Base-by-base conservation (phyloP, 495 filamentous ascomycete species). In the Patellaria atrata region DNA sequence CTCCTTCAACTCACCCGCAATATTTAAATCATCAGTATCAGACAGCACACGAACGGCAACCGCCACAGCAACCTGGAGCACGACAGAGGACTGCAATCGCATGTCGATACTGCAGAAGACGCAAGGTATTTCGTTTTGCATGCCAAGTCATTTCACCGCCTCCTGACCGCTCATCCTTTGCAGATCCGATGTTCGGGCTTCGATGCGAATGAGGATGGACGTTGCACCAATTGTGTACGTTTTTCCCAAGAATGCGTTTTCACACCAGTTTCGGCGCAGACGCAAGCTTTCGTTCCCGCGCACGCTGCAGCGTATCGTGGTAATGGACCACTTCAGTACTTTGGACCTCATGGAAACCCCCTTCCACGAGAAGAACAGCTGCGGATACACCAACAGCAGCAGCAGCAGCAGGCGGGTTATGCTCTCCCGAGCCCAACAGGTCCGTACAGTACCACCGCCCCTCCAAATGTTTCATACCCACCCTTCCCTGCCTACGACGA, bases 211-310 rank as follows among this genome's bases (percentile, higher is more conserved):
- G 67, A 73, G 21, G 78, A 85, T 52, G 81, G 81, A 30, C 70
- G 79, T 27, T 86, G 80, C 61, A 73, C 65, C 50, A 86, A 86
- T 52, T 86, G 80, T 49, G 63, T 74, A 34, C 69, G 80, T 27
- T 86, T 86, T 57, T 75, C 78, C 37, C 81, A 85, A 55, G 78
- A 84, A 52, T 86, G 80, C 58, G 73, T 86, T 59, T 86, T 86
- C 60, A 85, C 79, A 3, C 80, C 80, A 0, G 80, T 86, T 16
- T 82, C 77, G 5, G 79, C 79, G 2, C 81, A 86, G 54, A 70
- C 80, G 17, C 81, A 84, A 54, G 81, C 80, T 6, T 85, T 86
- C 51, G 80, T 85, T 19, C 80, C 80, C 5, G 80, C 79, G 15
- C 81, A 84, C 49, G 70, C 77, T 14, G 73, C 70, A 44, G 60